Conservation (phyloP, 257 asterid species). For the Agastache rugosa region DNA sequence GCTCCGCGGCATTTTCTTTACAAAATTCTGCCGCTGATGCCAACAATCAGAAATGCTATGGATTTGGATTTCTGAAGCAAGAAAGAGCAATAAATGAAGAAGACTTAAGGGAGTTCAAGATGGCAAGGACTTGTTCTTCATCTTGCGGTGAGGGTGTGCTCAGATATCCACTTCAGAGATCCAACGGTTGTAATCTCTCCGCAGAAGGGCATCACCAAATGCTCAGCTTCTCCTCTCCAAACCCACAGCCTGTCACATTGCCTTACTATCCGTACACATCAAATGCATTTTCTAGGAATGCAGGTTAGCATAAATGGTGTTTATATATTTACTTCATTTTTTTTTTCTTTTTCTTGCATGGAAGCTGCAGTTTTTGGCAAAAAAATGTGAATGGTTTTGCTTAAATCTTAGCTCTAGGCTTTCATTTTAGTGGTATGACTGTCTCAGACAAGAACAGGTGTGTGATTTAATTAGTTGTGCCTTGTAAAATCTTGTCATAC, state of each 20-base stretch:
- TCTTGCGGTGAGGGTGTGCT: conserved; percentile 47
- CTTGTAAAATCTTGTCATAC: neutral
- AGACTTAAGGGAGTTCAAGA: conserved; percentile 57
- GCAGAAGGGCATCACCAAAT: conserved; percentile 68
- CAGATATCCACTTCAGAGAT: conserved; percentile 52
- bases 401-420: conserved; percentile 4
- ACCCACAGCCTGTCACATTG: conserved; percentile 47
- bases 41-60: conserved; percentile 52
- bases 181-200: conserved; percentile 33
- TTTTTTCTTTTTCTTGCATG: neutral
- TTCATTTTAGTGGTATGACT: neutral
- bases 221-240: conserved; percentile 88
- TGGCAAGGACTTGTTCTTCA: conserved; percentile 44
- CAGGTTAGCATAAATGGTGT: conserved; percentile 39
- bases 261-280: conserved; percentile 59
- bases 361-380: neutral
- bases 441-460: neutral
- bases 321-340: too few relatives aligned
- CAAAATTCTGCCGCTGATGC: conserved; percentile 21
- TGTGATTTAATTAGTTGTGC: too few relatives aligned
- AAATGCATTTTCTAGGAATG: conserved; percentile 41
- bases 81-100: conserved; percentile 57
- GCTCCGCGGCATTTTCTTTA: conserved; percentile 14
- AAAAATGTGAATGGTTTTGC: neutral
- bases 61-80: conserved; percentile 70